Base-by-base conservation (phyloP, 1,284 basidiomycete genomes). In the Lignosus rhinocerotis region DNA sequence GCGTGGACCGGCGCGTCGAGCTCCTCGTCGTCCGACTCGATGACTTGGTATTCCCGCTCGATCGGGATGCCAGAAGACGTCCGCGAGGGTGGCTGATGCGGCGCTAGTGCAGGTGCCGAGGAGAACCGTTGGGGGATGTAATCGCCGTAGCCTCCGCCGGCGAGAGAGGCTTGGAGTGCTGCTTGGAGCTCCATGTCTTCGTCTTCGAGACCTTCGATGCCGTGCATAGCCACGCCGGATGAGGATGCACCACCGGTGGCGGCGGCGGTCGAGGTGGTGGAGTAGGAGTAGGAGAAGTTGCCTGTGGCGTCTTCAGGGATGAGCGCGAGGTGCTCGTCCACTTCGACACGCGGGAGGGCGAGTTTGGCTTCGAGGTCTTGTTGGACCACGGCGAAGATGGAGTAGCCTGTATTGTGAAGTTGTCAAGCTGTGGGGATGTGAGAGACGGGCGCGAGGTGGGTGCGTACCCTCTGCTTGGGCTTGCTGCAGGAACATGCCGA, bases 101-200 rank as follows among this genome's bases (percentile, higher is more conserved):
- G 31, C 10, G 41, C 46, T 19, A 21, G n/a, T n/a, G 36, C 11
- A 39, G 36, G 36, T 14, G 5, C 14, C 36, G 36, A n/a, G 36
- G 36, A 14, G 32, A 49, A 49, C 16, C 51, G 56, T 25, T 53
- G 56, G 12, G 51, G 56, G 39, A 53, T 48, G 45, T 58, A 53
- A 25, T 47, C 51, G 46, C 51, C 51, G 51, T 58, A 54, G 52
- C 54, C 51, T 41, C 52, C 56, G 47, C 47, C 47, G 14, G 75
- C 75, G 17, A 92, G 69, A 2, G 88, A 92, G 1, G 93, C 94
- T 66, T 92, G 90, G 49, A 96, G 74, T 1, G 92, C 94, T 6
- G 86, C 87, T 70, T 96, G 93, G 0, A 96, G 81, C 59, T 94
- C 92, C 65, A 86, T 83, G 72, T 96, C 94, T 71, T 95, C 94